Base-by-base conservation (phyloP, 208 protist genomes). In the Borovskyia barvae region DNA sequence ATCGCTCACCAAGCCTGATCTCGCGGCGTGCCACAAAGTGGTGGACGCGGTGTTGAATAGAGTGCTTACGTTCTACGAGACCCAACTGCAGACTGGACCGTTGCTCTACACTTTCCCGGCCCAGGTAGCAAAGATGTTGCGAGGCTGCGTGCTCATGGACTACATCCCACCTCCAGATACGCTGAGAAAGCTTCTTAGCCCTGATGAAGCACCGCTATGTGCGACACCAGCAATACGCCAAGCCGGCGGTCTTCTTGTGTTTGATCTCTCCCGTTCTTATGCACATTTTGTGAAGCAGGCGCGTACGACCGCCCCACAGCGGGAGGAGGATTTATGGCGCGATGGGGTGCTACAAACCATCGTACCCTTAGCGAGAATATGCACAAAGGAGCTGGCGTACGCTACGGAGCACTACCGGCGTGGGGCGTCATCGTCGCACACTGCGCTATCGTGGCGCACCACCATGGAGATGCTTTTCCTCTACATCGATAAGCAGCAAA, bases 231-330 rank as follows among this genome's bases (percentile, higher is more conserved):
- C 41, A 11, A 22, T 79, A 15, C 35, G 43, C 40, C 17, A 14
- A 1, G 66, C 62, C 5, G 80, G 78, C 12, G 76, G 66, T 14
- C 52, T 68, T 9, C 59, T 90, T 8, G 35, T 92, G 6, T 92
- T 92, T 39, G 89, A 92, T 35, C 46, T 91, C 12, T 72, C 80
- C 2, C 77, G 89, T 29, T 79, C 83, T 15, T 52, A 93, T 6
- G 50, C 71, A 2, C 74, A 90, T 57, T 82, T 91, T 43, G 56
- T 57, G 9, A 72, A 66, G 14, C 48, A 77, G 28, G 73, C 72
- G 5, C 47, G 41, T 43, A 19, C 28, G 5, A 41, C 61, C 32
- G 39, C 47, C n/a, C 51, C 45, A 25, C 37, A 22, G 32, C 56
- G 57, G 14, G 51, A 71, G 29, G 39, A 40, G 50, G 45, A 55